Percentiles rank a stretch among this genome's conserved stretches.
These are phyloP conservation scores for Beta corolliflora DNA, from an alignment of 179 eudicot genomes.

Conservation along the genomic window DNA sequence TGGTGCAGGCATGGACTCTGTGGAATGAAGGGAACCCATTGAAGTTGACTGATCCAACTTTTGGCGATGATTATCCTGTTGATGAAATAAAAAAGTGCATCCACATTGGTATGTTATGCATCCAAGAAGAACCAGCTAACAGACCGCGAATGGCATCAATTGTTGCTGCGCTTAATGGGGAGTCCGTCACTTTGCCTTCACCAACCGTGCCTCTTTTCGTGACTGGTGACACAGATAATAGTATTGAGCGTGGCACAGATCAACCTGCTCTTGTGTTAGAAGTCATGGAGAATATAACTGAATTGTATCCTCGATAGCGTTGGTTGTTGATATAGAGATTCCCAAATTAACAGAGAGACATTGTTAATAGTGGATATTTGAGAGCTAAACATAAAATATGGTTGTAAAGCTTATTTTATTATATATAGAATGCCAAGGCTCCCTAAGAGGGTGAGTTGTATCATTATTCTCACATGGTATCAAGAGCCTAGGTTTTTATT, in stretches of 20 bases:
- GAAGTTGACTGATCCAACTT: constrained; percentile 11
- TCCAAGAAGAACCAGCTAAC: constrained; percentile 19
- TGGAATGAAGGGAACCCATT: constrained; percentile 13
- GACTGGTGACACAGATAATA: background rate
- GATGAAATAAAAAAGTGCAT: constrained; percentile 12
- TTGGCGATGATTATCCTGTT: constrained; percentile 1
- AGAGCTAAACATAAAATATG: no score
- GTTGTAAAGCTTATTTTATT: no score
- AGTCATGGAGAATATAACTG: background rate
- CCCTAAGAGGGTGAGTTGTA: no score
- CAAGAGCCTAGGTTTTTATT: no score
- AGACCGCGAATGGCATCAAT: constrained; percentile 18
- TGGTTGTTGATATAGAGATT: background rate
- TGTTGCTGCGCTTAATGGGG: constrained; percentile 16
- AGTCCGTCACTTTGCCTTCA: background rate
- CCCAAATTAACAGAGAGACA: background rate
- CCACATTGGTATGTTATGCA: constrained; percentile 16
- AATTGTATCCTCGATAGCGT: background rate
- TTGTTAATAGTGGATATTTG: no score
- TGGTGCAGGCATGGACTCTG: constrained; percentile 19
- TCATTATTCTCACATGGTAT: no score
- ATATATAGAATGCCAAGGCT: no score
- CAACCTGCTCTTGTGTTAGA: background rate
- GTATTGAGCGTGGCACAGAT: background rate
- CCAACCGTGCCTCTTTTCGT: background rate